phyloP scores from a whole-genome alignment of 768 basidiomycete genomes.

The Lactarius trivialis region DNA sequence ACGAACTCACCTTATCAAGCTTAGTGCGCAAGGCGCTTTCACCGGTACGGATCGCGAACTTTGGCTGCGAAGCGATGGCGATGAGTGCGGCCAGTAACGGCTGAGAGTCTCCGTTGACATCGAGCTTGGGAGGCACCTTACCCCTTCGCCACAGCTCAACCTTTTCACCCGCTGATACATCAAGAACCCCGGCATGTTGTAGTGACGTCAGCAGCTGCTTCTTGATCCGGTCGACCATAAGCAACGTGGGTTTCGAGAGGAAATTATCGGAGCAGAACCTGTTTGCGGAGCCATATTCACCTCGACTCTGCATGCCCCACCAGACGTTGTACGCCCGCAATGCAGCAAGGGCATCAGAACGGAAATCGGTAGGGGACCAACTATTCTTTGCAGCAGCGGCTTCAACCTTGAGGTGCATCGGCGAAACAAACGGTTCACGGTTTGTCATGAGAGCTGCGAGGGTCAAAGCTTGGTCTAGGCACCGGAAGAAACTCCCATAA shows the following conservation, averaged over 20 bases:
- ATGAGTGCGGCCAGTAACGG: constrained; percentile 80
- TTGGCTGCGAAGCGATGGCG: constrained; percentile 80
- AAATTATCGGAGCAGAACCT: constrained; percentile 82
- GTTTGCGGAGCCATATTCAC: constrained; percentile 61
- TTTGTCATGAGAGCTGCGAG: constrained; percentile 88
- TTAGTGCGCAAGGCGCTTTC: constrained; percentile 66
- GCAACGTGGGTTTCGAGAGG: constrained; percentile 76
- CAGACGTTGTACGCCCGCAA: constrained; percentile 78
- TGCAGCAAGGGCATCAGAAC: constrained; percentile 76
- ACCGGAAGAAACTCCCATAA: constrained; percentile 89
- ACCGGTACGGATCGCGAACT: constrained; percentile 75
- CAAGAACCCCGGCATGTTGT: constrained; percentile 74
- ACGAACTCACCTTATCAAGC: constrained; percentile 65
- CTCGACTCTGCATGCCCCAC: constrained; percentile 62
- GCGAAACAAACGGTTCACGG: constrained; percentile 86
- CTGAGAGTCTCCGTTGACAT: constrained; percentile 62
- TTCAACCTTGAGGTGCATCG: constrained; percentile 65
- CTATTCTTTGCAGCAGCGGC: constrained; percentile 66
- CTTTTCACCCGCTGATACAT: constrained; percentile 65
- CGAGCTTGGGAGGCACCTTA: constrained; percentile 55
- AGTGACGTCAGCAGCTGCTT: constrained; percentile 69
- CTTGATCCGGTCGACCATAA: constrained; percentile 77
- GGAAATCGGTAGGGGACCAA: constrained; percentile 75
- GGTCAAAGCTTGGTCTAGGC: constrained; percentile 80
- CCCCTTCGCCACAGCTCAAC: constrained; percentile 30